Base-by-base conservation (phyloP, 345 rosid species). In the Sisymbrium irio region DNA sequence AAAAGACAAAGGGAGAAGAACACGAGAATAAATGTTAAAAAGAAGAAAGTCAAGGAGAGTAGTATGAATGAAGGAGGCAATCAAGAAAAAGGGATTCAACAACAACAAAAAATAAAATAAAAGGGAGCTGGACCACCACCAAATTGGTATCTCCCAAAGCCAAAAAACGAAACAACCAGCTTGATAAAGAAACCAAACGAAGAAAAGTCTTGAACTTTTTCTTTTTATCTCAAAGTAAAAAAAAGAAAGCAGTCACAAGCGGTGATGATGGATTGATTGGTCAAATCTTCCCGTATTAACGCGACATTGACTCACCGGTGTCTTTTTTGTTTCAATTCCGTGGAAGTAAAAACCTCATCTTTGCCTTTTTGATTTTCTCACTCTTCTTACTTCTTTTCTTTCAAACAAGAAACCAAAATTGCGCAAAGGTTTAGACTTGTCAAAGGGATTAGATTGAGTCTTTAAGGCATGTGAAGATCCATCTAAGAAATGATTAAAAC, bases 31-130 rank as follows among this genome's bases (percentile, higher is more conserved):
- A 5, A 59, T 55, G 73, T 65, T 62, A 18, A 14, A 73, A 58
- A 57, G 65, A 6, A 59, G 49, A 68, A 68, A 76, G 75, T 76
- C 79, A 76, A 76, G 75, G 79, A 63, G 61, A 44, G 60, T 42
- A 62, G 46, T 69, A 51, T 62, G 69, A 51, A 60, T 18, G 62
- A 42, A 40, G 44, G 50, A 37, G 32, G 32, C 51, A 11, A 58
- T 19, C 30, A 45, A 62, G 25, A 67, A 36, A 57, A 18, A 53
- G n/a, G 53, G 77, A 73, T 64, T 44, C 41, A 49, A 74, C 60
- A 59, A 39, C 66, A 28, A 49, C 37, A 28, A 9, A 57, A 36
- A 15, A 33, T 5, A 33, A 33, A n/a, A n/a, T n/a, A n/a, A n/a
- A n/a, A n/a, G 11, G 37, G 5, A 69, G 61, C 27, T 54, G 70